Conservation (phyloP, 2,329 filamentous ascomycete species). For the Colletotrichum brevisporum region DNA sequence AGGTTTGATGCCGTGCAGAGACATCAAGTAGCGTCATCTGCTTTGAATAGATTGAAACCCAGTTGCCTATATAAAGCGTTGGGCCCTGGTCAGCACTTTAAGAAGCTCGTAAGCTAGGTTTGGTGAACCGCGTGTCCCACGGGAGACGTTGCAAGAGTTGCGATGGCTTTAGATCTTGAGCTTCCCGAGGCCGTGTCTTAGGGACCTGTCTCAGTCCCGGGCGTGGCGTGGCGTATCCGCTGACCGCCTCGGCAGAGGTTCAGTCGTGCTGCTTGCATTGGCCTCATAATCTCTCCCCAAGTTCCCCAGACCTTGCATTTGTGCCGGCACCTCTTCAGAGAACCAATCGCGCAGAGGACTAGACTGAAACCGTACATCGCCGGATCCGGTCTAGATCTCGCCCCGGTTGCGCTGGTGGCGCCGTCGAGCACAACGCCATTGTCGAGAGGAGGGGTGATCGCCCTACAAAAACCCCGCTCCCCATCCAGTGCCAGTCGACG, state of each 20-base stretch:
- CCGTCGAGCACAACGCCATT: background rate
- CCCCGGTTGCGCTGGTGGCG: background rate
- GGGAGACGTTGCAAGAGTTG: too few species aligned
- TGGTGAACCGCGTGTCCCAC: too few species aligned
- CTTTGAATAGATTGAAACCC: too few species aligned
- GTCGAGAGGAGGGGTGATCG: background rate
- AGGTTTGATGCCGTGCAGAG: too few species aligned
- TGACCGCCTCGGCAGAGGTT: background rate
- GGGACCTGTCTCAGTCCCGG: background rate
- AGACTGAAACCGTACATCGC: background rate
- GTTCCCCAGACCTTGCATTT: background rate
- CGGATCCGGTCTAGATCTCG: conserved; percentile 5
- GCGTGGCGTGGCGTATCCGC: background rate
- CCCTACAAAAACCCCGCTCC: conserved; percentile 1
- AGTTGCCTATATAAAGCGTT: too few species aligned
- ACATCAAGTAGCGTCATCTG: too few species aligned
- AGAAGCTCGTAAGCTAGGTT: too few species aligned
- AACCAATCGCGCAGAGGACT: background rate
- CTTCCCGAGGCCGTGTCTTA: background rate
- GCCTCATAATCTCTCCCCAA: background rate
- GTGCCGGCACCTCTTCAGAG: background rate
- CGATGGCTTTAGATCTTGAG: too few species aligned
- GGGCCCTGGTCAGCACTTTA: too few species aligned
- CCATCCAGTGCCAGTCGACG: background rate
- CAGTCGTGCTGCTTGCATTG: background rate